Conservation (phyloP, 192 early-diverging fungal genomes). For the Phlyctochytrium planicorne region DNA sequence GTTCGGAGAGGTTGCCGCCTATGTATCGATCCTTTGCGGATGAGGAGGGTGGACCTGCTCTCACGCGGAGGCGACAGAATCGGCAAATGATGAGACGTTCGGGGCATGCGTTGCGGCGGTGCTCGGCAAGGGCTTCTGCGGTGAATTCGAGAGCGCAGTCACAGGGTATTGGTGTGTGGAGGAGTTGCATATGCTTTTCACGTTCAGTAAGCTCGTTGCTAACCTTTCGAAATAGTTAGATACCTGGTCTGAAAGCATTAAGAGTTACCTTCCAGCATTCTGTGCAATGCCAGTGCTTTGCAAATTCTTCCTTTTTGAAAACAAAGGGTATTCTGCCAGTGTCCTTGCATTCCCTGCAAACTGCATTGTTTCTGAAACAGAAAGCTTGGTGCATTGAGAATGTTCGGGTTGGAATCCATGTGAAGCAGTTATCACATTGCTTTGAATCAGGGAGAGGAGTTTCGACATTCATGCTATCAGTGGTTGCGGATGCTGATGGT, state of each 20-base stretch:
- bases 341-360: conserved; percentile 61
- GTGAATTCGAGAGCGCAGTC: conserved; percentile 41
- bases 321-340: conserved; percentile 25
- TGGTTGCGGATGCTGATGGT: too few species aligned
- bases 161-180: conserved; percentile 63
- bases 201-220: conserved; percentile 43
- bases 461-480: too few species aligned
- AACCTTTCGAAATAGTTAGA: too few species aligned
- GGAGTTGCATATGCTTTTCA: conserved; percentile 68
- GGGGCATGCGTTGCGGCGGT: conserved; percentile 67
- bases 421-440: conserved; percentile 73
- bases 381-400: conserved; percentile 72
- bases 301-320: conserved; percentile 66
- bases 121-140: conserved; percentile 42
- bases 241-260: too few species aligned
- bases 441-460: neutral
- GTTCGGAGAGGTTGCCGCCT: conserved; percentile 60
- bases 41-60: conserved; percentile 56
- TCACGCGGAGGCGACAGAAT: conserved; percentile 74
- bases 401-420: conserved; percentile 60
- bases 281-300: conserved; percentile 82
- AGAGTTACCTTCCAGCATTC: conserved; percentile 50
- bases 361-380: conserved; percentile 77
- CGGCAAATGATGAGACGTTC: conserved; percentile 77
- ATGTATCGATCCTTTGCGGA: conserved; percentile 55